Conservation (phyloP, 2,329 filamentous ascomycete species). For the Xylariaceae sp. region DNA sequence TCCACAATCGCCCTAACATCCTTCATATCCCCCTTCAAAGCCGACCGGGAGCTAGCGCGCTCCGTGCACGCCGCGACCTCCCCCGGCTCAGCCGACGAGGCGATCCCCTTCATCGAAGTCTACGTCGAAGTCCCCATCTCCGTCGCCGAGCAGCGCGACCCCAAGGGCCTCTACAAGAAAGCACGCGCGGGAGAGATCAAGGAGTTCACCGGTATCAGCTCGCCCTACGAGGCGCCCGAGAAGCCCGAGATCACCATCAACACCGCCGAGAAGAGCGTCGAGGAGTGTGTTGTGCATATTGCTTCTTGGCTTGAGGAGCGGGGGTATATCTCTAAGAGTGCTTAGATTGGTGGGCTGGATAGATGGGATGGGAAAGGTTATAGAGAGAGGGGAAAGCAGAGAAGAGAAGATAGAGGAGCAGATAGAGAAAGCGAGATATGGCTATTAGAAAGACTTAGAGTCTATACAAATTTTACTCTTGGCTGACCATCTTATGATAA, state of each 20-base stretch:
- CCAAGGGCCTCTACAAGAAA: slow-evolving; percentile 98
- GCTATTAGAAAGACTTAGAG: too few species aligned
- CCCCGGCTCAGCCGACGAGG: slow-evolving; percentile 49
- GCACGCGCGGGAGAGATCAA: slow-evolving; percentile 90
- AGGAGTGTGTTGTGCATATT: slow-evolving; percentile 85
- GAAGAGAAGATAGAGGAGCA: too few species aligned
- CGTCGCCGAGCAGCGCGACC: slow-evolving; percentile 90
- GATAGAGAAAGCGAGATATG: too few species aligned
- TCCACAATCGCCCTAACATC: slow-evolving; percentile 85
- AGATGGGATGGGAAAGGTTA: too few species aligned
- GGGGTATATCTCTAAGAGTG: slow-evolving; percentile 46
- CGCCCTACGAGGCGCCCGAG: slow-evolving; percentile 88
- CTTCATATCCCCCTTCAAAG: slow-evolving; percentile 93
- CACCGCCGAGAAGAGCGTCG: slow-evolving; percentile 76
- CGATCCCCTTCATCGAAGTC: slow-evolving; percentile 88
- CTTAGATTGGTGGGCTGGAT: too few species aligned
- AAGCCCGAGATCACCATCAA: slow-evolving; percentile 83
- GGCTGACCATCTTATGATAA: too few species aligned
- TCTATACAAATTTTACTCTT: too few species aligned
- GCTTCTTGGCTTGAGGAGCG: slow-evolving; percentile 71
- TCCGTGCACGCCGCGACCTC: slow-evolving; percentile 65
- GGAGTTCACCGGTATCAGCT: slow-evolving; percentile 93
- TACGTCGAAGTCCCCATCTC: slow-evolving; percentile 88
- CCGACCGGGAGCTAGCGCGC: slow-evolving; percentile 79
- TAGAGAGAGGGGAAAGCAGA: too few species aligned